A percentile compares a stretch with the other conserved stretches of the same genome.
Conservation (phyloP, 306 rosid species). For the Luffa acutangula region DNA sequence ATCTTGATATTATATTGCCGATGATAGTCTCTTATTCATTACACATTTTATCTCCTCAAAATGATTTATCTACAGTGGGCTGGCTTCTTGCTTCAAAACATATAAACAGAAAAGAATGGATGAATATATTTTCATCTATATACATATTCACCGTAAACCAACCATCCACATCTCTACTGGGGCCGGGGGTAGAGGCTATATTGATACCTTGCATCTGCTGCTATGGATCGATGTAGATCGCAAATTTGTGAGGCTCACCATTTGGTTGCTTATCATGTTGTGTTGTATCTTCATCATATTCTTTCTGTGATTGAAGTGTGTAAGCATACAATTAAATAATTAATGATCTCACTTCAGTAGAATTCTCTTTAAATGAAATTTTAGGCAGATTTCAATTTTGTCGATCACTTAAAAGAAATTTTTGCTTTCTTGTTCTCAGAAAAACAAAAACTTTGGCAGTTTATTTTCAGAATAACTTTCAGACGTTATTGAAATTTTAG, state of each 20-base stretch:
- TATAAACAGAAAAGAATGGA: constrained; percentile 81
- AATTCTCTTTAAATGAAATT: background rate
- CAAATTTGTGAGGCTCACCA: constrained; percentile 46
- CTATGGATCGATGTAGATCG: constrained; percentile 58
- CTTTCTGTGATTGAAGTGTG: constrained; percentile 25
- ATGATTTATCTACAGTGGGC: constrained; percentile 29
- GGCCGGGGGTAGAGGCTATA: background rate
- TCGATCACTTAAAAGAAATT: background rate
- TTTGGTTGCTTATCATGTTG: constrained; percentile 15
- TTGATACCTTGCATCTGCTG: background rate
- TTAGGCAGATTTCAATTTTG: background rate
- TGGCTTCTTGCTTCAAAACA: constrained; percentile 14
- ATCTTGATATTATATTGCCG: constrained; percentile 11
- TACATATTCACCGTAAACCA: constrained; percentile 28
- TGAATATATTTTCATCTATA: constrained; percentile 39
- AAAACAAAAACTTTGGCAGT: background rate
- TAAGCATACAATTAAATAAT: background rate
- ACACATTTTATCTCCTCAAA: constrained; percentile 27
- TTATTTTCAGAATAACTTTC: background rate
- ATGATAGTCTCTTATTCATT: constrained; percentile 28
- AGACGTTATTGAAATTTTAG: background rate
- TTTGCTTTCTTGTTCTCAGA: background rate
- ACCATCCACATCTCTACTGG: constrained; percentile 14
- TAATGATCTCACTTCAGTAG: background rate
- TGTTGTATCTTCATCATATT: background rate